Conservation (phyloP, 768 basidiomycete genomes). For the Leccinum longicurvipes region DNA sequence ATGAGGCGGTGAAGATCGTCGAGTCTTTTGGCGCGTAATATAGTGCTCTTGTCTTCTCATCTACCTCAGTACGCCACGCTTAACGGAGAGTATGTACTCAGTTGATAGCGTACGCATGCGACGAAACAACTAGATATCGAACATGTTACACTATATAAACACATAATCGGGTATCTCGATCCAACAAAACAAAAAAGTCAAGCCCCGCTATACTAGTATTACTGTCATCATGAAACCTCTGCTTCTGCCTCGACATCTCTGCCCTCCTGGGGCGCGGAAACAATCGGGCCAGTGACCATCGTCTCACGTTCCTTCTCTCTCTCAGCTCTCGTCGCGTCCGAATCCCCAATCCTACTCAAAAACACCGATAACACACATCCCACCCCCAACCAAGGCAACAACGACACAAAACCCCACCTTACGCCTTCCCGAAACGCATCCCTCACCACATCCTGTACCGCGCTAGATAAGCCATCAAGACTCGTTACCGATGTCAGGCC, state of each 20-base stretch:
- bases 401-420: constrained; percentile 43
- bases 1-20: constrained; percentile 69
- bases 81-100: background rate
- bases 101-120: background rate
- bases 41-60: background rate
- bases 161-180: background rate
- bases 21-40: constrained; percentile 28
- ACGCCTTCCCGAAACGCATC: constrained; percentile 42
- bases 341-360: constrained; percentile 37
- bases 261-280: background rate
- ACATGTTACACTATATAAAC: background rate
- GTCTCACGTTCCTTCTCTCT: background rate
- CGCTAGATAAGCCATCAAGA: constrained; percentile 36
- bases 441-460: constrained; percentile 34
- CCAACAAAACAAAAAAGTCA: background rate
- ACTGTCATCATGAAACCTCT: background rate
- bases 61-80: background rate
- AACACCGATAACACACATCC: constrained; percentile 35
- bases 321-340: background rate
- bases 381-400: constrained; percentile 47
- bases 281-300: background rate
- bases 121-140: background rate
- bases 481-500: constrained; percentile 34
- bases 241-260: background rate
- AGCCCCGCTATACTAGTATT: no score